phyloP scores from a whole-genome alignment of 2,329 filamentous ascomycete species.

The Neoscytalidium dimidiatum region DNA sequence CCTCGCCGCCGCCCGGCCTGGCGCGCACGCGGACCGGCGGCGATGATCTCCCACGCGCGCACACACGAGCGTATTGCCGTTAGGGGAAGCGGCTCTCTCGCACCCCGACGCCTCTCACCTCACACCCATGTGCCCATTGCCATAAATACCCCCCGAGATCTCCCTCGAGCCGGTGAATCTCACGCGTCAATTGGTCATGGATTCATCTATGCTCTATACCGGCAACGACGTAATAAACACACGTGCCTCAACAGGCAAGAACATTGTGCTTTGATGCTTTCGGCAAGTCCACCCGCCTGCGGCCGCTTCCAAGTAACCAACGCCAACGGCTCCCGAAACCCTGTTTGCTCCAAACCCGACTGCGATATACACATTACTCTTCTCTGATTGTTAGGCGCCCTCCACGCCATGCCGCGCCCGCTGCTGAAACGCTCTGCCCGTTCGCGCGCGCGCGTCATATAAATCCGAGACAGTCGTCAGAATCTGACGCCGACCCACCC shows the following conservation, averaged over 20 bases:
- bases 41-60: constrained; percentile 5
- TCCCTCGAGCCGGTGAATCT: constrained; percentile 2
- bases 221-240: constrained; percentile 2
- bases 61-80: neutral
- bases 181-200: constrained; percentile 7
- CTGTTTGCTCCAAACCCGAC: neutral
- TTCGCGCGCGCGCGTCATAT: constrained; percentile 9
- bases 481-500: constrained; percentile 20
- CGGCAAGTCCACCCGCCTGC: neutral
- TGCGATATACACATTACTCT: neutral
- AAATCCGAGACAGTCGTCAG: constrained; percentile 18
- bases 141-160: constrained; percentile 7
- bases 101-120: neutral
- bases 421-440: neutral
- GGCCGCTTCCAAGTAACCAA: neutral
- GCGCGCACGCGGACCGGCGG: neutral
- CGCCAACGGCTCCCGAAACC: neutral
- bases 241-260: neutral
- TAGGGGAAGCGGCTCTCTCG: constrained; percentile 13
- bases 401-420: neutral
- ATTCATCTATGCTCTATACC: constrained; percentile 13
- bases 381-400: neutral
- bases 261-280: neutral
- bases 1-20: neutral
- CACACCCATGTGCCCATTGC: neutral